Percentiles rank a stretch among this genome's conserved stretches.
Evolutionary conservation across 805 yeast genomes (phyloP).

Genomic region (Clavispora fructus): DNA sequence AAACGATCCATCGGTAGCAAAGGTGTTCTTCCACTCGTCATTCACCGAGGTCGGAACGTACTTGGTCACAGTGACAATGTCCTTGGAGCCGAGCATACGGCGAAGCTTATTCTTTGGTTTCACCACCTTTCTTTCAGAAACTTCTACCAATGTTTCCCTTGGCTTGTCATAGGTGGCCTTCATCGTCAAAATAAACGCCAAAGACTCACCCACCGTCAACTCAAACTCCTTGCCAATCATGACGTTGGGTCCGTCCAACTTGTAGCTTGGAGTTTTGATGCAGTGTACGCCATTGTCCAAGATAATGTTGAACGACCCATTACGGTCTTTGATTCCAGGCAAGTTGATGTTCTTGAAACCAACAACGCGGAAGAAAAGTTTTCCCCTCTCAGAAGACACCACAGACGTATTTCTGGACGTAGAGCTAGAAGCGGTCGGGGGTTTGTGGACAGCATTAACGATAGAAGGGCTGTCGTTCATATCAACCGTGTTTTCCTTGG

Average conservation of each 20-base stretch:
- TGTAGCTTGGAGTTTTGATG: constrained; percentile 57
- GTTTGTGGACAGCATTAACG: background rate
- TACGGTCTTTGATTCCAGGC: constrained; percentile 40
- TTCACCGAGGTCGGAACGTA: constrained; percentile 46
- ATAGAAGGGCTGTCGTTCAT: background rate
- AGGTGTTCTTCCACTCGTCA: constrained; percentile 57
- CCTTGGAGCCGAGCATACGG: constrained; percentile 44
- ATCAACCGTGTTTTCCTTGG: background rate
- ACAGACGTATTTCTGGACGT: background rate
- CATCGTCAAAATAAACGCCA: constrained; percentile 67
- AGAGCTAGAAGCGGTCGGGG: background rate
- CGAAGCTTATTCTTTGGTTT: constrained; percentile 42
- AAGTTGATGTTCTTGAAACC: constrained; percentile 43
- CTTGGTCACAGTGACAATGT: constrained; percentile 43
- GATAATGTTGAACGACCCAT: constrained; percentile 47
- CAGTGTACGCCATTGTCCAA: constrained; percentile 82
- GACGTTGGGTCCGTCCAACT: constrained; percentile 25
- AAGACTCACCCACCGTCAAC: constrained; percentile 52
- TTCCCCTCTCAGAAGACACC: constrained; percentile 40
- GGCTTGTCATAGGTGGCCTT: constrained; percentile 57
- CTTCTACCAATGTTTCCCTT: constrained; percentile 50
- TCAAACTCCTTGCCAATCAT: constrained; percentile 73
- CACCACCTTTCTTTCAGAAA: constrained; percentile 50
- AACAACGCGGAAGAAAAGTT: constrained; percentile 47
- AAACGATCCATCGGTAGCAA: constrained; percentile 87